Evolutionary conservation across 495 filamentous ascomycete species (phyloP).

Genomic region (Aspergillus bridgeri): DNA sequence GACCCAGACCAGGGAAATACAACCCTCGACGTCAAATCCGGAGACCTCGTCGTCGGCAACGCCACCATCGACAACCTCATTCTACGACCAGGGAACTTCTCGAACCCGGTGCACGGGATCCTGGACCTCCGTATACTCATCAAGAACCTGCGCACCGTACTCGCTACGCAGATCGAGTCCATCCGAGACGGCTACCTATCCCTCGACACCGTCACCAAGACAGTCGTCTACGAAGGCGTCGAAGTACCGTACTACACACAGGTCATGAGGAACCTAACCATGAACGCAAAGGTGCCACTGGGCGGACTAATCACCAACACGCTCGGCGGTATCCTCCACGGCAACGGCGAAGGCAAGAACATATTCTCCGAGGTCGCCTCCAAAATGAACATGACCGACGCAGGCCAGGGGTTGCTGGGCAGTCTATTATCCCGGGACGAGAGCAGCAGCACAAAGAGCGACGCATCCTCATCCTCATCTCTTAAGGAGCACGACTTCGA

Average conservation of each 20-base stretch:
- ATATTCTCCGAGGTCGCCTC: not conserved
- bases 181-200: conserved; percentile 31
- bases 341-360: not conserved
- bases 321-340: conserved; percentile 12
- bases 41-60: conserved; percentile 46
- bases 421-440: not conserved
- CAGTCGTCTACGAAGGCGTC: conserved; percentile 32
- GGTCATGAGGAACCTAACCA: conserved; percentile 33
- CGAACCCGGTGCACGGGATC: conserved; percentile 42
- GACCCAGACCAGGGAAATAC: conserved; percentile 24
- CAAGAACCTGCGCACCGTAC: conserved; percentile 25
- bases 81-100: conserved; percentile 58
- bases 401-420: not conserved
- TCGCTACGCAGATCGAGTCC: conserved; percentile 26
- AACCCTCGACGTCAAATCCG: conserved; percentile 33
- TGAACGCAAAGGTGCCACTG: conserved; percentile 32
- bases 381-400: not conserved
- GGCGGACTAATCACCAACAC: conserved; percentile 32
- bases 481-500: not conserved
- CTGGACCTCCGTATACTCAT: conserved; percentile 34
- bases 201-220: conserved; percentile 30
- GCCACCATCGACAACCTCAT: conserved; percentile 54
- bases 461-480: too few species aligned
- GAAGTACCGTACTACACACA: conserved; percentile 40
- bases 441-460: not conserved